Evolutionary conservation across 2,329 filamentous ascomycete species (phyloP), one percentile per base, ranked within the genome.

Genomic region (Pyrenochaeta sp.): DNA sequence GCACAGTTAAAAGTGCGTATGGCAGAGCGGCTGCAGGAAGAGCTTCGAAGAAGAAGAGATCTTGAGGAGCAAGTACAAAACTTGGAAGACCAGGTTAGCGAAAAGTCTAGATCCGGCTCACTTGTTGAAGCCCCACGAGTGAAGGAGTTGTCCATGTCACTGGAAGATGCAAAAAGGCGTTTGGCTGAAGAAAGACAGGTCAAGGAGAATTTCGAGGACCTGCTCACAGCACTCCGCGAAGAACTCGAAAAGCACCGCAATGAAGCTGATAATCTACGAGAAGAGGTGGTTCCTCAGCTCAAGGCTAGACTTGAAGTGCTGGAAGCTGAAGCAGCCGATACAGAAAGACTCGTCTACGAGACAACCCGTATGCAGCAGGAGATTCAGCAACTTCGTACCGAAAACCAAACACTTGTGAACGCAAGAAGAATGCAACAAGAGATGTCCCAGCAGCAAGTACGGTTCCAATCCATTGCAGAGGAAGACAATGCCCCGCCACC

Each of bases 151-250:
- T 91, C 96, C 69, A 78, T 74, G 39, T 85, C 85, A 0, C 85
- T 96, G 53, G 91, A 96, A 56, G 90, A 95, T 63, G 81, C 93
- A 34, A 85, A 88, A 52, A 85, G 92, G 58, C 87, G 89, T 56
- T 78, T 99, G 30, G 79, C 83, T 1, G 91, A 97, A 65, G 94
- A 99, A 73, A 83, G 89, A 42, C 83, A 89, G 68, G 85, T 89
- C 59, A 96, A 96, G 70, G 86, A 90, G 64, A 96, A 95, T 68
- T 95, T 97, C 60, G 91, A 97, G 72, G 92, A 96, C 68, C 80
- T 99, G 29, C 79, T 97, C 30, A 84, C 86, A 6, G 93, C 89
- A 4, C 85, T 97, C 58, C 88, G 88, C 58, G 82, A 85, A 17
- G 91, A 99, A 67, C 78, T 97, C 10, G 83, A 92, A 61, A 88